Conservation (phyloP, 2,329 filamentous ascomycete species). For the Salinomyces thailandicus region DNA sequence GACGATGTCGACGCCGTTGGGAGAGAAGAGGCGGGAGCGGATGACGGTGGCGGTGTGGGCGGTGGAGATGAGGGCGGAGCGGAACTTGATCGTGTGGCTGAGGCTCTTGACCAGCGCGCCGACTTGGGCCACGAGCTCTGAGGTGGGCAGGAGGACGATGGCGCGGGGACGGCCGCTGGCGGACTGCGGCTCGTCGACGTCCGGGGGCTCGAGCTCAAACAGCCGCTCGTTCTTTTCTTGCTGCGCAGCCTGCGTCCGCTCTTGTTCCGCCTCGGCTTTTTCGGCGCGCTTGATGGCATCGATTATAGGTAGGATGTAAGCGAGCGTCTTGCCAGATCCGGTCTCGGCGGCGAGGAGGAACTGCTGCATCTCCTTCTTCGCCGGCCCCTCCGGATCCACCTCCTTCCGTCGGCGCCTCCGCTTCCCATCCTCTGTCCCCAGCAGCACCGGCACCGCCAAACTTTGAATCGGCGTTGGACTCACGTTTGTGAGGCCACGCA, state of each 20-base stretch:
- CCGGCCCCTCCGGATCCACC: slow-evolving; percentile 19
- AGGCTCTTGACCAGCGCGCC: slow-evolving; percentile 69
- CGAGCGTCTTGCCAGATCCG: slow-evolving; percentile 90
- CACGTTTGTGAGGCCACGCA: slow-evolving; percentile 64
- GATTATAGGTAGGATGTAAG: slow-evolving; percentile 76
- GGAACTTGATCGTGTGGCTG: slow-evolving; percentile 78
- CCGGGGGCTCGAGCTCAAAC: slow-evolving; percentile 50
- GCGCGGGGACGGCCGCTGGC: slow-evolving; percentile 70
- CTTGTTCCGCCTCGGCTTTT: slow-evolving; percentile 43
- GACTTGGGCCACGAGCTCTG: slow-evolving; percentile 85
- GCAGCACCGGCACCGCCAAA: slow-evolving; percentile 72
- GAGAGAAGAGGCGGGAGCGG: slow-evolving; percentile 70
- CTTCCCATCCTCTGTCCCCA: slow-evolving; percentile 45
- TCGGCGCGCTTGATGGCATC: slow-evolving; percentile 71
- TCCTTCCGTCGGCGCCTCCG: slow-evolving; percentile 16
- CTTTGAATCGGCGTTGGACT: slow-evolving; percentile 82
- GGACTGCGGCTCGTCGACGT: slow-evolving; percentile 56
- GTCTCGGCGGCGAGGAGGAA: slow-evolving; percentile 92
- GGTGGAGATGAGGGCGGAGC: slow-evolving; percentile 71
- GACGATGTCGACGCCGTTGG: slow-evolving; percentile 71
- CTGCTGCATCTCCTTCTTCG: slow-evolving; percentile 40
- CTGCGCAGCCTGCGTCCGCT: slow-evolving; percentile 21
- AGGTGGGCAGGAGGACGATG: slow-evolving; percentile 80
- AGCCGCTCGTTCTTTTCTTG: slow-evolving; percentile 34
- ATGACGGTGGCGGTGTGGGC: slow-evolving; percentile 68